Evolutionary conservation across 352 stramenopile genomes (phyloP).

Genomic region (Phytophthora megakarya): DNA sequence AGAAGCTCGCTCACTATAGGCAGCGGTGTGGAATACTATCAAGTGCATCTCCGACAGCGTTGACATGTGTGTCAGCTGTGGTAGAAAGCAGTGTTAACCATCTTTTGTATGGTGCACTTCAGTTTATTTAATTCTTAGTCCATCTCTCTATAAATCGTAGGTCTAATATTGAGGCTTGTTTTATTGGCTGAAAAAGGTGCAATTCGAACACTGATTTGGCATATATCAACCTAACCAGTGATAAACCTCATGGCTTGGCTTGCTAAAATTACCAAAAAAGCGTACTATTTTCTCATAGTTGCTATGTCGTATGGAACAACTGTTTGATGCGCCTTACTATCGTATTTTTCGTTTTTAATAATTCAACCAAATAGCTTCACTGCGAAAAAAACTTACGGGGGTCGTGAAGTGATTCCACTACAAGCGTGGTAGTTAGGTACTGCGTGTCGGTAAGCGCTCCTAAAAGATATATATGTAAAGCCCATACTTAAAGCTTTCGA

Average conservation of each 20-base stretch:
- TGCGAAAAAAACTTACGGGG: too few species aligned
- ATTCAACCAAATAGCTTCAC: too few species aligned
- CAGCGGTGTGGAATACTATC: background rate
- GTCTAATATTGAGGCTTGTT: background rate
- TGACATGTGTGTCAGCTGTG: background rate
- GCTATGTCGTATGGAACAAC: too few species aligned
- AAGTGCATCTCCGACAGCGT: background rate
- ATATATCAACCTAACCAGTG: background rate
- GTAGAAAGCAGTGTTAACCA: conserved; percentile 10
- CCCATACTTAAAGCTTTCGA: too few species aligned
- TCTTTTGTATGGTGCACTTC: conserved; percentile 6
- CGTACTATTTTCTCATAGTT: too few species aligned
- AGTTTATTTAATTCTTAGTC: conserved; percentile 8
- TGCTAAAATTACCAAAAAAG: too few species aligned
- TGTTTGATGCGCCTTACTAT: too few species aligned
- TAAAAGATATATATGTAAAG: too few species aligned
- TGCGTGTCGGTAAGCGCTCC: too few species aligned
- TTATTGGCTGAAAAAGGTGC: background rate
- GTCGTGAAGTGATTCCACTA: too few species aligned
- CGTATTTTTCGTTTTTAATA: too few species aligned
- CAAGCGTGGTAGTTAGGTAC: too few species aligned
- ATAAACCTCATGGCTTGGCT: conserved; percentile 5
- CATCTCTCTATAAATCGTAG: background rate
- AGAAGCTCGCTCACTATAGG: conserved; percentile 12
- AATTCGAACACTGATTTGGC: background rate